Percentiles rank a stretch among this genome's conserved stretches.
phyloP scores from a whole-genome alignment of 805 yeast species.

The Saturnispora mendoncae region DNA sequence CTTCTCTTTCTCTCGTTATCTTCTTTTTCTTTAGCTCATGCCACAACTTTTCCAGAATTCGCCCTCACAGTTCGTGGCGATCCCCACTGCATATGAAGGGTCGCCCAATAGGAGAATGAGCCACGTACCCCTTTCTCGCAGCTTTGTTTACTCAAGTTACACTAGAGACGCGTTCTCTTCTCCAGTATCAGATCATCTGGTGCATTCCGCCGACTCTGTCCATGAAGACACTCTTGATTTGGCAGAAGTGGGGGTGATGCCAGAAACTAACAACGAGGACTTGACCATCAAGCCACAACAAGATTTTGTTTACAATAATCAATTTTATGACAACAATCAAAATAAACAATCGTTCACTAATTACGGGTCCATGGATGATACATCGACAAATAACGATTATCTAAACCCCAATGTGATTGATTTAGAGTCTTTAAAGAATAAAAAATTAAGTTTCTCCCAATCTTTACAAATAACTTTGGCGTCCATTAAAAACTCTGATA shows the following conservation, averaged over 20 bases:
- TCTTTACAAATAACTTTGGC: background rate
- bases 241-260: conserved; percentile 45
- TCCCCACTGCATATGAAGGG: background rate
- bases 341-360: conserved; percentile 5
- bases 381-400: too few relatives aligned
- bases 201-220: conserved; percentile 39
- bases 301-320: too few relatives aligned
- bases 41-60: background rate
- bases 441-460: background rate
- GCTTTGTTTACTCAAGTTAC: conserved; percentile 31
- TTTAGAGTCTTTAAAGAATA: conserved; percentile 10
- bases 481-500: conserved; percentile 15
- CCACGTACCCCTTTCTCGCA: conserved; percentile 27
- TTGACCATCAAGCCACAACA: too few relatives aligned
- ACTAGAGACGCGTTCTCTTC: conserved; percentile 23
- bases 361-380: conserved; percentile 5
- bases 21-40: too few relatives aligned
- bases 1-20: too few relatives aligned
- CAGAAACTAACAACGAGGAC: conserved; percentile 9
- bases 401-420: conserved; percentile 2
- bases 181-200: conserved; percentile 14
- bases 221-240: conserved; percentile 51
- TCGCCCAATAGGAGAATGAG: background rate
- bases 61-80: background rate
- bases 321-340: too few relatives aligned